These are phyloP conservation scores for Erigeron canadensis DNA, from an alignment of 129 eudicot species.

Conservation along the genomic window DNA sequence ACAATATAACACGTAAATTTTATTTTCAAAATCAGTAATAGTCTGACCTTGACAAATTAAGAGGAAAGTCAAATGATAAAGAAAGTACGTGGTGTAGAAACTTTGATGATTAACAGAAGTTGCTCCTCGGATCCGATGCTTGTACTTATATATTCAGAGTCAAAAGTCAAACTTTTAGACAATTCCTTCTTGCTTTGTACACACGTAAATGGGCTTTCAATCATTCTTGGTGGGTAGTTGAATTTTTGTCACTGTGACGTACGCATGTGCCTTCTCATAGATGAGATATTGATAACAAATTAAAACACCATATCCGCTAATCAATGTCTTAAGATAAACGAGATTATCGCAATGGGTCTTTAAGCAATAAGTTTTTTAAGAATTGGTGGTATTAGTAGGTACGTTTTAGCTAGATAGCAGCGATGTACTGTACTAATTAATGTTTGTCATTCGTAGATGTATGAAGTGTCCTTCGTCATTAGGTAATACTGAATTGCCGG, in stretches of 20 bases:
- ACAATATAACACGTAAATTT: too few relatives aligned
- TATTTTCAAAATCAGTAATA: background rate
- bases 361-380: background rate
- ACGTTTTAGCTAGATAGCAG: too few relatives aligned
- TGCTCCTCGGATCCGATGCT: slow-evolving; percentile 22
- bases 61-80: background rate
- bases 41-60: background rate
- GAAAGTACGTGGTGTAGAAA: background rate
- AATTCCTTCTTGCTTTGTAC: background rate
- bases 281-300: background rate
- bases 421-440: too few relatives aligned
- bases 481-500: too few relatives aligned
- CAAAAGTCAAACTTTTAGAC: slow-evolving; percentile 8
- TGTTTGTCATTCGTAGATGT: too few relatives aligned
- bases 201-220: slow-evolving; percentile 10
- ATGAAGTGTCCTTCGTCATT: too few relatives aligned
- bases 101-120: slow-evolving; percentile 10
- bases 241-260: background rate
- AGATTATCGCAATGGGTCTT: background rate
- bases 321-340: background rate
- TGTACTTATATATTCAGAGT: slow-evolving; percentile 15
- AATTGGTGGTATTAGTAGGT: too few relatives aligned
- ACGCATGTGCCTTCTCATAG: background rate
- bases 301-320: background rate
- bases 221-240: slow-evolving; percentile 9